Conservation (phyloP, 2,329 filamentous ascomycete species). For the Myriosclerotinia duriaeana region DNA sequence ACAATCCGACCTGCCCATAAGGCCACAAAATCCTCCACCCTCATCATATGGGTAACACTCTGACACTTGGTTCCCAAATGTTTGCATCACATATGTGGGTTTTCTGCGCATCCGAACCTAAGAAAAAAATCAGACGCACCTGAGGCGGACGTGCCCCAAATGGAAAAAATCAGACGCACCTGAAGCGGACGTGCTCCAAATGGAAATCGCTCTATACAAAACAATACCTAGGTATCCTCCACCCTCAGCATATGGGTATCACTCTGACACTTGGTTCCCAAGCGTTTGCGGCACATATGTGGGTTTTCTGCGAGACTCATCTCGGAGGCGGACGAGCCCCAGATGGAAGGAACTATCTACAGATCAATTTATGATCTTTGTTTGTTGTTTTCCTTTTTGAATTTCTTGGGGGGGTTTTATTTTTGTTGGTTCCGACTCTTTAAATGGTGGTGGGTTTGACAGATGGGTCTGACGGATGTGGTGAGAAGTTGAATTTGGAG, state of each 20-base stretch:
- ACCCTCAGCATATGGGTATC: slow-evolving; percentile 1
- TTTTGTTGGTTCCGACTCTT: background rate
- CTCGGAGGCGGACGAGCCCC: background rate
- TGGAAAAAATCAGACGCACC: background rate
- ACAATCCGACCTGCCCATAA: background rate
- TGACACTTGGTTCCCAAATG: slow-evolving; percentile 5
- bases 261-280: background rate
- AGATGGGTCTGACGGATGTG: background rate
- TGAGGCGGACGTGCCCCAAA: background rate
- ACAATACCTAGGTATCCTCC: background rate
- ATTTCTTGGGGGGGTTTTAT: background rate
- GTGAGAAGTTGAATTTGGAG: background rate
- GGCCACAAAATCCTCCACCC: background rate
- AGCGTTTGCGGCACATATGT: slow-evolving; percentile 5
- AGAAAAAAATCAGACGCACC: slow-evolving; percentile 5
- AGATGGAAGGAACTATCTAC: background rate
- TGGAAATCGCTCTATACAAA: background rate
- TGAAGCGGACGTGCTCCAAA: background rate
- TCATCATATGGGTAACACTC: slow-evolving; percentile 5
- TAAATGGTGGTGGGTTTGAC: background rate
- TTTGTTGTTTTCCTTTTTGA: no score
- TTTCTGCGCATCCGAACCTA: slow-evolving; percentile 7
- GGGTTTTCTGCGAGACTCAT: background rate
- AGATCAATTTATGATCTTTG: background rate
- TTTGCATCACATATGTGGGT: slow-evolving; percentile 2